Conservation (phyloP, 2,329 filamentous ascomycete genomes). For the Colletotrichum somersetense region DNA sequence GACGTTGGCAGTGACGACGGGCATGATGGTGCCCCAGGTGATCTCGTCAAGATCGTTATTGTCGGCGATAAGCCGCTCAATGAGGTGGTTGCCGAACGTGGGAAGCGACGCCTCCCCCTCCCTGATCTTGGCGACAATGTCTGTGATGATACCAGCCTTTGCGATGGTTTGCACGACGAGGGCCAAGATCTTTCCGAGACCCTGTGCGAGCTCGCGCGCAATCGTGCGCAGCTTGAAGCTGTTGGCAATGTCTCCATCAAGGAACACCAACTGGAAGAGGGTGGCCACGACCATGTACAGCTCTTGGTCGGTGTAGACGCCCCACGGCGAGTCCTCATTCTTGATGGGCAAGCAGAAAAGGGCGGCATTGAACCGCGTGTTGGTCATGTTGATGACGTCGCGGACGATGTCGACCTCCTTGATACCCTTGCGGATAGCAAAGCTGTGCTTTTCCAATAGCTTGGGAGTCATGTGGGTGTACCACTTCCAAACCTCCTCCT, state of each 20-base stretch:
- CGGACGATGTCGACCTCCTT: conserved; percentile 54
- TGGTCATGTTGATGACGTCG: conserved; percentile 64
- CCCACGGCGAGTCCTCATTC: conserved; percentile 62
- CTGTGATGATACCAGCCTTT: conserved; percentile 61
- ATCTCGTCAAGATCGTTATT: conserved; percentile 66
- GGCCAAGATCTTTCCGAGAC: conserved; percentile 65
- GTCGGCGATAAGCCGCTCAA: conserved; percentile 66
- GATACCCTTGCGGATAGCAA: conserved; percentile 44
- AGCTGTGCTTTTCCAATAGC: conserved; percentile 48
- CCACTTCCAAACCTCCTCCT: conserved; percentile 44
- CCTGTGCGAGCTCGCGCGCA: conserved; percentile 62
- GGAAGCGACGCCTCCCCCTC: conserved; percentile 49
- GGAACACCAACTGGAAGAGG: conserved; percentile 67
- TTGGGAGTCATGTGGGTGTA: conserved; percentile 45
- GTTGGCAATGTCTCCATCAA: conserved; percentile 68
- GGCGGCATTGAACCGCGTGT: conserved; percentile 66
- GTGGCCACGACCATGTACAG: conserved; percentile 68
- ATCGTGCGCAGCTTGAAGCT: conserved; percentile 66
- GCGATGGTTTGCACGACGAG: conserved; percentile 63
- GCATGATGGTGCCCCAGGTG: conserved; percentile 68
- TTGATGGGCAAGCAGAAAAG: conserved; percentile 68
- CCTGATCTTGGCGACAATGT: conserved; percentile 62
- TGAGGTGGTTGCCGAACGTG: conserved; percentile 70
- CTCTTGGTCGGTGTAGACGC: conserved; percentile 69
- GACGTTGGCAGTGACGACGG: conserved; percentile 67